These are phyloP conservation scores for Trichoderma arundinaceum DNA, from an alignment of 2,329 filamentous ascomycete species.

Conservation along the genomic window DNA sequence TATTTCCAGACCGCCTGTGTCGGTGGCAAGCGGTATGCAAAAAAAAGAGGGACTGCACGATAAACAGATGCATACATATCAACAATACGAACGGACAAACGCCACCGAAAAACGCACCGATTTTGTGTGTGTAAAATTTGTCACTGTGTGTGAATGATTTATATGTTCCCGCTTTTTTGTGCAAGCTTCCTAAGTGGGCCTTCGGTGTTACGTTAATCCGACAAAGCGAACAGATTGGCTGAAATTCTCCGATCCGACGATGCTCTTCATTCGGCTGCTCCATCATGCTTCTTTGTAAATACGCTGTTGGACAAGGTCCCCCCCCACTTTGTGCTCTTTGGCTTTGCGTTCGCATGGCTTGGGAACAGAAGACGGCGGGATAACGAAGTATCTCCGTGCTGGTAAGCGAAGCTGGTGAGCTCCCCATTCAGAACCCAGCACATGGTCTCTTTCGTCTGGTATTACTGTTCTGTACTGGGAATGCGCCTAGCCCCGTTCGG, in stretches of 20 bases:
- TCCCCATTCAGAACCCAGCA: not conserved
- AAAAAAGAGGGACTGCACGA: constrained; percentile 1
- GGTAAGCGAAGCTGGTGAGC: not conserved
- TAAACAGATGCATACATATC: not conserved
- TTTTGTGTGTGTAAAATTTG: not conserved
- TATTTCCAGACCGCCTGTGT: constrained; percentile 43
- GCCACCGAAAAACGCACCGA: accelerated
- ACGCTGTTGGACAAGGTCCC: no score
- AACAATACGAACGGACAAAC: not conserved
- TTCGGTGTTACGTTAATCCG: constrained; percentile 7
- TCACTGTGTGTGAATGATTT: not conserved
- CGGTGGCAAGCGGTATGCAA: constrained; percentile 23
- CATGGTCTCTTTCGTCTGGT: not conserved
- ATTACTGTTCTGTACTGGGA: not conserved
- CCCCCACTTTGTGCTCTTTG: not conserved
- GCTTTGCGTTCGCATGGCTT: not conserved
- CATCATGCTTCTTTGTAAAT: no score
- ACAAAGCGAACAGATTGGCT: not conserved
- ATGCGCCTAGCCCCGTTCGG: not conserved
- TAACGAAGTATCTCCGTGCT: not conserved
- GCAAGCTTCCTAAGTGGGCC: not conserved
- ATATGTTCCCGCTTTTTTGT: not conserved
- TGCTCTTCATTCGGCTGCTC: not conserved
- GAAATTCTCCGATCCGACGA: constrained; percentile 13
- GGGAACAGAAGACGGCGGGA: not conserved